These are phyloP conservation scores for Alliaria petiolata DNA, from an alignment of 345 rosid genomes.

Conservation along the genomic window DNA sequence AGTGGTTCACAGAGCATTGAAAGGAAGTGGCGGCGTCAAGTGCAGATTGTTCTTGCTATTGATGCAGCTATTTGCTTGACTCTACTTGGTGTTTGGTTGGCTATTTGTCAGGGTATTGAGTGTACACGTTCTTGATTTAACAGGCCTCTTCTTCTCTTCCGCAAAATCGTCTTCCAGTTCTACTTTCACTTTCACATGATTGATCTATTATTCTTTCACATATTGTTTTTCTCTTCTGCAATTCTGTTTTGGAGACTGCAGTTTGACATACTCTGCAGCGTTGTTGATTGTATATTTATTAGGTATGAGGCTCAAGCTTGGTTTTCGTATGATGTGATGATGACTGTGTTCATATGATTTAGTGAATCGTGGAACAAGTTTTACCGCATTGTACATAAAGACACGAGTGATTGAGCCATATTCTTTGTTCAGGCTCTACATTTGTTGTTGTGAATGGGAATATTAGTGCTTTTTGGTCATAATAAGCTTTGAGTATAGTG, in stretches of 20 bases:
- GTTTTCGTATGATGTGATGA: background rate
- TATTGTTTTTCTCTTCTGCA: background rate
- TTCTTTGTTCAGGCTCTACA: background rate
- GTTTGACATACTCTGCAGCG: background rate
- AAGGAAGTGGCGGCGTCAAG: conserved; percentile 79
- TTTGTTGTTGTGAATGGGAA: background rate
- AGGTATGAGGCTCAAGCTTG: background rate
- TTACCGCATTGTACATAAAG: background rate
- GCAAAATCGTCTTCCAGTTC: background rate
- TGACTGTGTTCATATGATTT: background rate
- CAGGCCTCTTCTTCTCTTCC: background rate
- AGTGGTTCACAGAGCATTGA: conserved; percentile 44
- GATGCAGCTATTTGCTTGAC: conserved; percentile 70
- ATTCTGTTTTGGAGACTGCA: background rate
- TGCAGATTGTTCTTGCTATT: conserved; percentile 66
- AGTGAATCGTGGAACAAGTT: background rate
- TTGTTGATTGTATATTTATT: conserved; percentile 6
- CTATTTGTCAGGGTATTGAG: conserved; percentile 51
- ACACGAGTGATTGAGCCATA: background rate
- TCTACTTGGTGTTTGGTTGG: conserved; percentile 63
- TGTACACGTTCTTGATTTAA: conserved; percentile 39
- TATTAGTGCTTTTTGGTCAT: background rate
- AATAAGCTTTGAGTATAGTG: background rate
- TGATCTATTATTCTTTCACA: background rate
- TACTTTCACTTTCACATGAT: background rate